Evolutionary conservation across 768 basidiomycete genomes (phyloP).

Genomic region (Boletus sp.): DNA sequence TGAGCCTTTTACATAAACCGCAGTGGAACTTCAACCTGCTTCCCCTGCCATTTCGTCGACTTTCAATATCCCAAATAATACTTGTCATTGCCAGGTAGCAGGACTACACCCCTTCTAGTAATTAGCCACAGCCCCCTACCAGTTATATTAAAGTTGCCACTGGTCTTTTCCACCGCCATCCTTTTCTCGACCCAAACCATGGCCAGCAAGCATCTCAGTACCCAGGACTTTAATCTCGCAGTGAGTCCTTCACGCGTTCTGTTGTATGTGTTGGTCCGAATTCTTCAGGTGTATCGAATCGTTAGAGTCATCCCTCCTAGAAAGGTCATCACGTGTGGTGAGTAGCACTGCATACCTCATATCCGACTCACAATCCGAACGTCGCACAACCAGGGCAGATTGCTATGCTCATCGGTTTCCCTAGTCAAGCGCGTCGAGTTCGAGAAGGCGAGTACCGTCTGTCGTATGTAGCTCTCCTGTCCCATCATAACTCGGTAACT

Average conservation of each 20-base stretch:
- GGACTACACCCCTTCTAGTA: no score
- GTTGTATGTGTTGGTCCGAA: not conserved
- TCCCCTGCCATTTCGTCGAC: no score
- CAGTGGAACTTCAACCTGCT: no score
- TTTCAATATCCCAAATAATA: no score
- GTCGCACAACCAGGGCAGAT: constrained; percentile 47
- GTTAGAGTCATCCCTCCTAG: constrained; percentile 60
- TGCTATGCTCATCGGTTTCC: constrained; percentile 73
- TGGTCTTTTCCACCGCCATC: not conserved
- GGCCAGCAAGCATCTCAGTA: not conserved
- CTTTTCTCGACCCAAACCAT: not conserved
- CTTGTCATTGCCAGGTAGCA: no score
- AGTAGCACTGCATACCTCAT: not conserved
- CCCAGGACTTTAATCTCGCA: constrained; percentile 14
- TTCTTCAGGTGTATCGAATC: constrained; percentile 59
- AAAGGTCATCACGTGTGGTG: constrained; percentile 66
- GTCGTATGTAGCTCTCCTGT: not conserved
- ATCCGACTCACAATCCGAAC: not conserved
- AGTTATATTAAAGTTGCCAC: not conserved
- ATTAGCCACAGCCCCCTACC: not conserved
- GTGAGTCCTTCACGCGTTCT: not conserved
- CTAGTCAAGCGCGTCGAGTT: constrained; percentile 68
- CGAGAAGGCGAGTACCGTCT: constrained; percentile 57
- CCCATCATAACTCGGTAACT: not conserved
- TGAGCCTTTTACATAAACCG: no score